Conservation (phyloP, 1,139 yeast genomes). For the Debaryomyces singareniensis region DNA sequence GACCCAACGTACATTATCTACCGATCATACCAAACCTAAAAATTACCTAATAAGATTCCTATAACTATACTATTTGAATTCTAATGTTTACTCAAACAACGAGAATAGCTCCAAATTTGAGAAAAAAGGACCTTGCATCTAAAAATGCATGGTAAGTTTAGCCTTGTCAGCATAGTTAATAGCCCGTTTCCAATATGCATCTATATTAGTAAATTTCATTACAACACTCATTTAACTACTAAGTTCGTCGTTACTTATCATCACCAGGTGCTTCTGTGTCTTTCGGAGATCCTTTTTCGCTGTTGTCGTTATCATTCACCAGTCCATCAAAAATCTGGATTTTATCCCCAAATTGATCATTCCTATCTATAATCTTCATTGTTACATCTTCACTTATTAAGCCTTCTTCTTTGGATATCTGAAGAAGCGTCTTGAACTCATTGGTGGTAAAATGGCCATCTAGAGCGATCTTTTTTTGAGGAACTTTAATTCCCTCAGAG, state of each 20-base stretch:
- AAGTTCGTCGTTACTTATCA: no score
- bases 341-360: conserved; percentile 12
- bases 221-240: neutral
- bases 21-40: no score
- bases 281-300: neutral
- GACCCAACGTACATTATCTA: no score
- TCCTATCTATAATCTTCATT: conserved; percentile 19
- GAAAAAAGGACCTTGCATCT: no score
- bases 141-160: no score
- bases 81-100: no score
- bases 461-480: conserved; percentile 33
- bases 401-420: conserved; percentile 26
- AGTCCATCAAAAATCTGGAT: conserved; percentile 6
- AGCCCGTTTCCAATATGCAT: no score
- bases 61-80: no score
- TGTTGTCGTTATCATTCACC: conserved; percentile 1
- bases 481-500: conserved; percentile 32
- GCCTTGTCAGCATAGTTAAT: no score
- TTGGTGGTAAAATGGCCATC: conserved; percentile 36
- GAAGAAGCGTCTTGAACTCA: conserved; percentile 26
- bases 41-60: no score
- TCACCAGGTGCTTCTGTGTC: neutral
- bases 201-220: no score
- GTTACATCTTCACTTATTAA: conserved; percentile 19
- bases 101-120: no score